Conservation (phyloP, 1,284 basidiomycete species). For the Fomitopsis betulina region DNA sequence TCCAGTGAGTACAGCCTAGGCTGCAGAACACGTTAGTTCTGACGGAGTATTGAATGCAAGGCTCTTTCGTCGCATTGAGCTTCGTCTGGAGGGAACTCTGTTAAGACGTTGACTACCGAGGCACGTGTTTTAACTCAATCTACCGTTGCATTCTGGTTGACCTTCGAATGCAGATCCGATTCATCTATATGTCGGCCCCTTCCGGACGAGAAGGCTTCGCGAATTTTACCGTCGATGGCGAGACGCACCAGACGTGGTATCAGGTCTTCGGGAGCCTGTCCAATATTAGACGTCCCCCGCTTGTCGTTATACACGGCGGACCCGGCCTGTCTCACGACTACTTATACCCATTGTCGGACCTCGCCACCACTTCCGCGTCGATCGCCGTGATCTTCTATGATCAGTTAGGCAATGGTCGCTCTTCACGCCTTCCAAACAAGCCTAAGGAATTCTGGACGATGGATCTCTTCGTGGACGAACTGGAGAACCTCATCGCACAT, state of each 20-base stretch:
- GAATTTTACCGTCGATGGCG: slow-evolving; percentile 16
- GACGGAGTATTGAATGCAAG: too few species aligned
- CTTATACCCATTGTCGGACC: slow-evolving; percentile 24
- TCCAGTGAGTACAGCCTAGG: too few species aligned
- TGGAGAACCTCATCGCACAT: slow-evolving; percentile 26
- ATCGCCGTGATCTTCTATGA: slow-evolving; percentile 34
- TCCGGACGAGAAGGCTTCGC: slow-evolving; percentile 12
- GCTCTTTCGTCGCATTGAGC: too few species aligned
- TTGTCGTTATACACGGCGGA: slow-evolving; percentile 35
- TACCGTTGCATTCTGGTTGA: too few species aligned
- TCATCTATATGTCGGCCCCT: neutral
- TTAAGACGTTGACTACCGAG: too few species aligned
- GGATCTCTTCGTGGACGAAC: slow-evolving; percentile 31
- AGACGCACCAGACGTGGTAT: slow-evolving; percentile 20
- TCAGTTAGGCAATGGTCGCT: slow-evolving; percentile 31
- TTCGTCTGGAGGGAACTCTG: too few species aligned
- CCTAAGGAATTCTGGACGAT: slow-evolving; percentile 29
- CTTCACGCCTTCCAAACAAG: slow-evolving; percentile 29
- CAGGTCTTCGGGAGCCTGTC: slow-evolving; percentile 15
- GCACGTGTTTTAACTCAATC: too few species aligned
- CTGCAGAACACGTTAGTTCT: too few species aligned
- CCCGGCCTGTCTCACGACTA: slow-evolving; percentile 27
- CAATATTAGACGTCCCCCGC: slow-evolving; percentile 17
- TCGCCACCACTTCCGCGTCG: slow-evolving; percentile 13
- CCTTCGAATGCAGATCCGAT: too few species aligned